Evolutionary conservation across 2,329 filamentous ascomycete species (phyloP).

Genomic region (Fonsecaea multimorphosa): DNA sequence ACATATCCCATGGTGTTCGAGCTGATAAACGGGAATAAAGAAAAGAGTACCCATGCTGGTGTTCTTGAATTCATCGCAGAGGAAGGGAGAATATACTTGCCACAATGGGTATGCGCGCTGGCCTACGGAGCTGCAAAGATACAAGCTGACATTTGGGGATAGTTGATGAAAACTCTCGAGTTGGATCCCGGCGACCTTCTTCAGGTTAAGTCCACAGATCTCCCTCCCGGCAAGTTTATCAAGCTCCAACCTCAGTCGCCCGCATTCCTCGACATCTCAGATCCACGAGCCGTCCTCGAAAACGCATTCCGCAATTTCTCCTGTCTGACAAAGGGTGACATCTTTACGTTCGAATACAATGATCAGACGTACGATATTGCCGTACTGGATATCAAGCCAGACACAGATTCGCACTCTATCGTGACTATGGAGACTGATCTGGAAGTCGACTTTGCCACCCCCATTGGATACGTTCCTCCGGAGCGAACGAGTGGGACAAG

Average conservation of each 20-base stretch:
- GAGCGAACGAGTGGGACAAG: slow-evolving; percentile 79
- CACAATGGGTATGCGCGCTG: slow-evolving; percentile 76
- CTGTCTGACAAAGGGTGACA: slow-evolving; percentile 87
- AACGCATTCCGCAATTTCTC: slow-evolving; percentile 96
- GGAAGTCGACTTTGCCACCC: slow-evolving; percentile 92
- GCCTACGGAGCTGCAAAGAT: not conserved
- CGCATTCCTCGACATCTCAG: slow-evolving; percentile 93
- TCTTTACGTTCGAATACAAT: slow-evolving; percentile 97
- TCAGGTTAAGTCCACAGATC: slow-evolving; percentile 91
- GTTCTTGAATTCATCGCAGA: slow-evolving; percentile 97
- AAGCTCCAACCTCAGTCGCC: slow-evolving; percentile 95
- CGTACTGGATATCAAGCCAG: slow-evolving; percentile 90
- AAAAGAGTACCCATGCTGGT: slow-evolving; percentile 85
- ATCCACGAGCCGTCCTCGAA: slow-evolving; percentile 95
- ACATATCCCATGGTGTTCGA: slow-evolving; percentile 98
- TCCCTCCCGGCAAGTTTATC: slow-evolving; percentile 88
- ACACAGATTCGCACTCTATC: slow-evolving; percentile 78
- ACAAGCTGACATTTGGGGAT: slow-evolving; percentile 23
- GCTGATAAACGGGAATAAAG: slow-evolving; percentile 83
- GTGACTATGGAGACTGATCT: slow-evolving; percentile 97
- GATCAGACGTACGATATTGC: slow-evolving; percentile 92
- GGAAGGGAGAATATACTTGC: slow-evolving; percentile 93
- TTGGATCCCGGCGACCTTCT: slow-evolving; percentile 93
- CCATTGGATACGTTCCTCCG: slow-evolving; percentile 92
- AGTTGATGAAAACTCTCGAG: slow-evolving; percentile 92